Conservation (phyloP, 192 early-diverging fungal species). For the Helicostylum pulchrum region DNA sequence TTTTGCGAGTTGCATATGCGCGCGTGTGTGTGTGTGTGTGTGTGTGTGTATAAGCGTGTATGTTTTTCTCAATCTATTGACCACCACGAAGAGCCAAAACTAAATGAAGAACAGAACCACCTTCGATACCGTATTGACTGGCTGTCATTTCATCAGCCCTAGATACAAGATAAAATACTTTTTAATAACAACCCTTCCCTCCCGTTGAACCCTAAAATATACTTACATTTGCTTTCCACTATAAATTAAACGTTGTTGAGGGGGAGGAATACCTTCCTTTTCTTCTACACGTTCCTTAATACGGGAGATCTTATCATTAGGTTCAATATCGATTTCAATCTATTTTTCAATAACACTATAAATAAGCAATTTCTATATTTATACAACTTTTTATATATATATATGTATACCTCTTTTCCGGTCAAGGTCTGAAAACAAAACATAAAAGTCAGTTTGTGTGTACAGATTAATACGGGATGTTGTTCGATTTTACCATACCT, state of each 20-base stretch:
- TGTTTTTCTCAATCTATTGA: slow-evolving; percentile 18
- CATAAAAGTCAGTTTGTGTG: neutral
- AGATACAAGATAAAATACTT: neutral
- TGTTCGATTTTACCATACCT: slow-evolving; percentile 44
- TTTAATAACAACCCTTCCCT: neutral
- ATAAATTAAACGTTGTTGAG: slow-evolving; percentile 94
- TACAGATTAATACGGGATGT: neutral
- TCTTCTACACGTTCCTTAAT: slow-evolving; percentile 94
- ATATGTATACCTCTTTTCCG: slow-evolving; percentile 87
- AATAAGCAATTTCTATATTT: neutral
- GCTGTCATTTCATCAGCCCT: slow-evolving; percentile 81
- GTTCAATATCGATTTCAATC: slow-evolving; percentile 91
- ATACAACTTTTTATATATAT: too few relatives aligned
- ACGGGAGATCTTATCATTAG: slow-evolving; percentile 72
- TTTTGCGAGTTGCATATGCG: neutral
- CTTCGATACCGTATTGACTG: slow-evolving; percentile 66
- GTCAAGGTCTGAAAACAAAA: slow-evolving; percentile 66
- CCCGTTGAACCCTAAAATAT: neutral
- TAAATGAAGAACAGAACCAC: slow-evolving; percentile 85
- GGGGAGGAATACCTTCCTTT: slow-evolving; percentile 96
- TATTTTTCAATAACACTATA: slow-evolving; percentile 38
- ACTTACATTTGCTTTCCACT: slow-evolving; percentile 90
- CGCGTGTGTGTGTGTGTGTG: neutral
- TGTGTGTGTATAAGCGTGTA: neutral
- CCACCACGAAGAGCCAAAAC: slow-evolving; percentile 96